These are phyloP conservation scores for Phytophthora palmivora DNA, from an alignment of 352 stramenopile genomes.

Conservation along the genomic window DNA sequence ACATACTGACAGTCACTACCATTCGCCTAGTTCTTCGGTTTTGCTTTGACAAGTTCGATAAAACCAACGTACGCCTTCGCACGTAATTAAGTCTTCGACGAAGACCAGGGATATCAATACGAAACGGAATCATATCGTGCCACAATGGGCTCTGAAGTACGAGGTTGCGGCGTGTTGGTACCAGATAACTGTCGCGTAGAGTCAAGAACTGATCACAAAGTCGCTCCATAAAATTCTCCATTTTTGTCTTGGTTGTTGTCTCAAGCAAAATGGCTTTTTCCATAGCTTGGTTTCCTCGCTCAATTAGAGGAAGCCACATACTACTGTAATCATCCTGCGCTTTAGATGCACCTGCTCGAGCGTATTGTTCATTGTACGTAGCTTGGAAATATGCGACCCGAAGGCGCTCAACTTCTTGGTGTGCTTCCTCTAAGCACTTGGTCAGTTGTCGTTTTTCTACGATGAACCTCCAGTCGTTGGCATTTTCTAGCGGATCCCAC, in stretches of 20 bases:
- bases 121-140: conserved; percentile 30
- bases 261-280: conserved; percentile 40
- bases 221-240: conserved; percentile 42
- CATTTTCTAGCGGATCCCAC: conserved; percentile 85
- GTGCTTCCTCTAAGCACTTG: conserved; percentile 44
- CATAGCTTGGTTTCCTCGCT: conserved; percentile 29
- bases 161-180: conserved; percentile 59
- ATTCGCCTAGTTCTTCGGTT: conserved; percentile 34
- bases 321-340: conserved; percentile 49
- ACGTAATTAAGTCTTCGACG: conserved; percentile 50
- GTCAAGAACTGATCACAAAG: conserved; percentile 51
- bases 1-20: conserved; percentile 60
- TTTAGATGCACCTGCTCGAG: conserved; percentile 34
- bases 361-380: conserved; percentile 62
- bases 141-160: conserved; percentile 48
- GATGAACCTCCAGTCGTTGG: conserved; percentile 76
- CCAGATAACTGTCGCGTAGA: conserved; percentile 49
- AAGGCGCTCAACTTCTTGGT: conserved; percentile 50
- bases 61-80: conserved; percentile 40
- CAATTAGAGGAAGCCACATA: conserved; percentile 34
- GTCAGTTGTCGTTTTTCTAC: conserved; percentile 66
- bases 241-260: conserved; percentile 25
- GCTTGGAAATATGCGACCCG: conserved; percentile 70
- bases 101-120: conserved; percentile 57
- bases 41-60: conserved; percentile 36